Percentiles rank a stretch among this genome's conserved stretches.
Evolutionary conservation across 2,329 filamentous ascomycete species (phyloP).

Genomic region (Nakataea oryzae): DNA sequence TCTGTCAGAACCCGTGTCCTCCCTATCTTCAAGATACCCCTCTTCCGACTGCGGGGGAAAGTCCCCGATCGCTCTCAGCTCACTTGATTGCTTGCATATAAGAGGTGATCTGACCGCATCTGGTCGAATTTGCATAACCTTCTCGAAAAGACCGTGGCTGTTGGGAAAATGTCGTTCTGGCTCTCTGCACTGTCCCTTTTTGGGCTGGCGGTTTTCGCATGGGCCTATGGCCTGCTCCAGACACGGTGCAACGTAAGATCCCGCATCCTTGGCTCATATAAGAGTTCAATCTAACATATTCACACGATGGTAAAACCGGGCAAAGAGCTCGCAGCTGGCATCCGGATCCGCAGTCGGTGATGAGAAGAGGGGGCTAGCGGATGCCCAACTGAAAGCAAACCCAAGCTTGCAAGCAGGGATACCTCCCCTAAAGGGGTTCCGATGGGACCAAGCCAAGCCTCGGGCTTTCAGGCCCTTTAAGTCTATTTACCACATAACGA

Average conservation of each 20-base stretch:
- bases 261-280: no score
- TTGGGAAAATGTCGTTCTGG: background rate
- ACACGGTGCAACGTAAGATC: background rate
- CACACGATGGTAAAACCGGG: background rate
- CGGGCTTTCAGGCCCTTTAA: slow-evolving; percentile 36
- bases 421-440: slow-evolving; percentile 19
- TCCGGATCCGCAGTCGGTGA: background rate
- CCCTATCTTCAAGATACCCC: no score
- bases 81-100: no score
- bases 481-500: slow-evolving; percentile 41
- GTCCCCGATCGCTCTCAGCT: no score
- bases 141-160: no score
- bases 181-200: background rate
- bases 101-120: no score
- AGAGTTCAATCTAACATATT: no score
- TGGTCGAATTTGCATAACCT: no score
- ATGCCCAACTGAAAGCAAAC: background rate
- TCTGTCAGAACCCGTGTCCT: no score
- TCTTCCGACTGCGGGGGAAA: no score
- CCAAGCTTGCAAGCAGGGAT: background rate
- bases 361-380: background rate
- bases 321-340: background rate
- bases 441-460: slow-evolving; percentile 28
- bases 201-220: background rate
- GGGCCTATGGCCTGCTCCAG: background rate